Base-by-base conservation (phyloP, 768 basidiomycete species). In the Kwoniella dejecticola region DNA sequence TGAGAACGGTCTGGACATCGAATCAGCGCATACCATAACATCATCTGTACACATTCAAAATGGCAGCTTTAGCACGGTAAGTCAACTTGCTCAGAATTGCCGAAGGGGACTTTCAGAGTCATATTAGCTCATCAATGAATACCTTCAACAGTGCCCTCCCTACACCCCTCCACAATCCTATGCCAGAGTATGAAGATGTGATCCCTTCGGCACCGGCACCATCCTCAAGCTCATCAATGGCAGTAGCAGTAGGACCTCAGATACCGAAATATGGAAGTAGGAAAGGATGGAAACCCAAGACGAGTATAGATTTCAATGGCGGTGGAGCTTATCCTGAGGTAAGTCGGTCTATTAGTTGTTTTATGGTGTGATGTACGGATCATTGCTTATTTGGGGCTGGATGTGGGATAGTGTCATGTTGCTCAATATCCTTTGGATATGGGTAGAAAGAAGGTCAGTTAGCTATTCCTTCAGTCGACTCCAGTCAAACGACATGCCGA, bases 371-470 rank as follows among this genome's bases (percentile, higher is more conserved):
- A 38, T 33, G 11, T 41, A 24, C 7, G 17, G 41, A 3, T 44
- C 11, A 31, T 54, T 44, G 55, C 26, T 63, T 47, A 59, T 23
- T 52, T 44, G 69, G 89, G 41, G 48, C 26, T n/a, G n/a, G 23
- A 31, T n/a, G 58, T 15, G 88, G 86, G 60, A 88, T 91, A 99
- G 82, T 97, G 94, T 79, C 92, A 94, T 83, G 82, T 95, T 53
- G 96, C 96, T 5, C 95, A 99, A 78, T 99, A 96, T 81, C 95
- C 95, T 11, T 79, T 98, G 64, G 91, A 91, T 58, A 87, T 99
- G 84, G 95, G 95, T 57, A 85, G 86, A 81, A 96, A 96, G 85
- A 94, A 94, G 86, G 92, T 88, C 53, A 65, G 86, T 93, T 85
- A 91, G 88, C 52, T 30, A 44, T 36, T n/a, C n/a, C n/a, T n/a